A percentile compares a stretch with the other conserved stretches of the same genome.
These are phyloP conservation scores for Eremochloa ophiuroides DNA, from an alignment of 176 grass and related monocot genomes.

Conservation along the genomic window DNA sequence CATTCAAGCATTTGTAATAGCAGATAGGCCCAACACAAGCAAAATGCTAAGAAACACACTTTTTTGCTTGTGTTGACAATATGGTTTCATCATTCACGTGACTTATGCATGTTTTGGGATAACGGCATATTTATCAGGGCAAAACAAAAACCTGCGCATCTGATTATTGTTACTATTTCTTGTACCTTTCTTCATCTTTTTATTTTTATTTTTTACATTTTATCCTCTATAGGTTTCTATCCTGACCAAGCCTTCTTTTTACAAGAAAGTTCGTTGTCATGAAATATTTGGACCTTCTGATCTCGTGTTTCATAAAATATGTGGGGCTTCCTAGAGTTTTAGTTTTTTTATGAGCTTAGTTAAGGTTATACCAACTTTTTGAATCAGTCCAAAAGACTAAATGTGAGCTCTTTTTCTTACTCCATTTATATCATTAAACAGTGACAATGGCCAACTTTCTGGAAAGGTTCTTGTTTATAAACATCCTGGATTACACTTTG, in stretches of 20 bases:
- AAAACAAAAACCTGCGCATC: background rate
- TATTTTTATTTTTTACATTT: background rate
- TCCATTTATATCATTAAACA: conserved; percentile 33
- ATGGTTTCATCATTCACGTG: background rate
- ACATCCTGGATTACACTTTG: conserved; percentile 70
- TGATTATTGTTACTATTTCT: background rate
- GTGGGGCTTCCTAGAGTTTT: background rate
- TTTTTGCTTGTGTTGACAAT: background rate
- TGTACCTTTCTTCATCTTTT: background rate
- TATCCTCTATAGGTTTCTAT: background rate
- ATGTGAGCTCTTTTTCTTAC: background rate
- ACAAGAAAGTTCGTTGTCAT: background rate
- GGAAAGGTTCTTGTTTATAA: conserved; percentile 71
- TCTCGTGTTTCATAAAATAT: background rate
- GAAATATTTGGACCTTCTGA: background rate
- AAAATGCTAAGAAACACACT: background rate
- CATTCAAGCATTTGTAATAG: background rate
- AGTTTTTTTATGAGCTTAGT: background rate
- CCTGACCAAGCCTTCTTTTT: background rate
- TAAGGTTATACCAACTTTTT: background rate
- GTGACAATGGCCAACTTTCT: conserved; percentile 59
- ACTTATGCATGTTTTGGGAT: background rate
- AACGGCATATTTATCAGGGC: background rate
- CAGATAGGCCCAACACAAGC: background rate
- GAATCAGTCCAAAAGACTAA: background rate